phyloP scores from a whole-genome alignment of 352 stramenopile genomes.

The Globisporangium alternatum region DNA sequence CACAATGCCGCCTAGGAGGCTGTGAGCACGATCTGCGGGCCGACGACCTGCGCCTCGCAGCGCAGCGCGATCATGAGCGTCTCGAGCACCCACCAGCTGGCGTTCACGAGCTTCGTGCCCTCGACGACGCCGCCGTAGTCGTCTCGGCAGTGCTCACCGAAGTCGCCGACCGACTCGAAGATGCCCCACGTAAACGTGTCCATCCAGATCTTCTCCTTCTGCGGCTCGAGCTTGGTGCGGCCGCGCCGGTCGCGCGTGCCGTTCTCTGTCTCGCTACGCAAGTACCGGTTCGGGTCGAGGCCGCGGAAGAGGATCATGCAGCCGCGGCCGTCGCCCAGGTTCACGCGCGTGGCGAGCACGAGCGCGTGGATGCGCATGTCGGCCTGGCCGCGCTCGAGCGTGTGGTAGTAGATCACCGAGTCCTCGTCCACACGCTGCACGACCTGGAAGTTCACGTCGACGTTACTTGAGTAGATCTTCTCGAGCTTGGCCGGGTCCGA shows the following conservation, averaged over 20 bases:
- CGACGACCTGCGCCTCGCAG: slow-evolving; percentile 49
- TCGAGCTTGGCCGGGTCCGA: slow-evolving; percentile 44
- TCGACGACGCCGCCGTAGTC: slow-evolving; percentile 64
- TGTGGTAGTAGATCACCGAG: slow-evolving; percentile 70
- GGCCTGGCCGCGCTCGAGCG: slow-evolving; percentile 42
- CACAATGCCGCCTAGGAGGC: slow-evolving; percentile 4
- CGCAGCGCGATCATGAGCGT: slow-evolving; percentile 65
- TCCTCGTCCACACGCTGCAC: slow-evolving; percentile 58
- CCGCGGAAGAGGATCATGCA: slow-evolving; percentile 52
- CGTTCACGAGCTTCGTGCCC: slow-evolving; percentile 48
- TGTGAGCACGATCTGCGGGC: slow-evolving; percentile 25
- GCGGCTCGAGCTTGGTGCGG: slow-evolving; percentile 44
- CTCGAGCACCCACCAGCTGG: slow-evolving; percentile 70
- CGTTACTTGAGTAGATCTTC: slow-evolving; percentile 44
- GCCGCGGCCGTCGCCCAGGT: slow-evolving; percentile 37
- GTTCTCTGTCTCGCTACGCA: slow-evolving; percentile 45
- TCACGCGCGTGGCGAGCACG: slow-evolving; percentile 56
- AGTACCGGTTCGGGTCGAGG: slow-evolving; percentile 52
- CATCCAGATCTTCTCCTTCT: slow-evolving; percentile 61
- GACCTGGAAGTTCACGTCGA: slow-evolving; percentile 60
- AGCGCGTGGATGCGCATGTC: slow-evolving; percentile 62
- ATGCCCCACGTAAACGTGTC: slow-evolving; percentile 69
- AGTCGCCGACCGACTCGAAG: slow-evolving; percentile 42
- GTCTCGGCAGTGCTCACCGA: slow-evolving; percentile 40
- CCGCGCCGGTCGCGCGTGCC: slow-evolving; percentile 50